Evolutionary conservation across 192 early-diverging fungal genomes (phyloP).

Genomic region (Mortierella hygrophila): DNA sequence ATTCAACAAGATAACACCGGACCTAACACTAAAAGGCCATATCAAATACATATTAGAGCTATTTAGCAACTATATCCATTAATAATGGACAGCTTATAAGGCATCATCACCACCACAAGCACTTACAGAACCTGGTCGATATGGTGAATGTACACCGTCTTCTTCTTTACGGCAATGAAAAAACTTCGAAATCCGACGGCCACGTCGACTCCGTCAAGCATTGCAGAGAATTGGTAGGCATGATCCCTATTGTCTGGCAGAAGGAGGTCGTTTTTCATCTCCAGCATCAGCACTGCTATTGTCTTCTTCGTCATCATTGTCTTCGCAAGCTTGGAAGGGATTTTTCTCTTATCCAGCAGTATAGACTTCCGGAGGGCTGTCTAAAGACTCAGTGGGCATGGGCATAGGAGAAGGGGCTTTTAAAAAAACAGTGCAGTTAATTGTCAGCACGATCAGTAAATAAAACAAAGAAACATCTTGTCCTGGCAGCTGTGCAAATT

Average conservation of each 20-base stretch:
- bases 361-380: slow-evolving; percentile 33
- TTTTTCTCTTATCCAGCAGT: slow-evolving; percentile 16
- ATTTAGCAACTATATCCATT: too few relatives aligned
- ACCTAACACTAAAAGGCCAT: background rate
- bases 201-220: too few relatives aligned
- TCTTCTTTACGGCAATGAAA: too few relatives aligned
- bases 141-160: too few relatives aligned
- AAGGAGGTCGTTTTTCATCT: slow-evolving; percentile 29
- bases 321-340: slow-evolving; percentile 23
- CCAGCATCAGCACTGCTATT: slow-evolving; percentile 5
- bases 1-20: too few relatives aligned
- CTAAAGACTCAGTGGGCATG: slow-evolving; percentile 27
- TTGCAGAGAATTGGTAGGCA: too few relatives aligned
- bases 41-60: too few relatives aligned
- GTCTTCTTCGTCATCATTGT: slow-evolving; percentile 16
- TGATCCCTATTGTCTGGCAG: slow-evolving; percentile 27
- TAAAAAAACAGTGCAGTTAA: background rate
- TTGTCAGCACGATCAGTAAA: slow-evolving; percentile 9
- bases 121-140: too few relatives aligned
- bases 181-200: too few relatives aligned
- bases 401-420: slow-evolving; percentile 18
- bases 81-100: too few relatives aligned
- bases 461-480: background rate
- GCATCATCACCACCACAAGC: too few relatives aligned
- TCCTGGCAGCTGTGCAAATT: slow-evolving; percentile 9